Conservation (phyloP, 768 basidiomycete species). For the Leccinum arenicola region DNA sequence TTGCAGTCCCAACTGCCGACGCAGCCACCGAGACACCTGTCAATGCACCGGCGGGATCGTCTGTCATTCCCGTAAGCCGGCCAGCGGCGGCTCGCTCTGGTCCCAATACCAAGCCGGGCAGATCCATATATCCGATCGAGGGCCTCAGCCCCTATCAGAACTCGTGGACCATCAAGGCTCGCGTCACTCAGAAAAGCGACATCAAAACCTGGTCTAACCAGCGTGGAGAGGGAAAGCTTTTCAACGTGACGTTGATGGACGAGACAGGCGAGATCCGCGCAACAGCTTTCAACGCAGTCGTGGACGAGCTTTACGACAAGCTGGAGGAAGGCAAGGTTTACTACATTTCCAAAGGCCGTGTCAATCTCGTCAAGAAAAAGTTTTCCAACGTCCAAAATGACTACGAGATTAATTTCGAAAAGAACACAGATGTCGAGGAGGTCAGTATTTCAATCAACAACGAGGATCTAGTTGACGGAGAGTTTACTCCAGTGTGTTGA, state of each 20-base stretch:
- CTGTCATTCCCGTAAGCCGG: conserved; percentile 22
- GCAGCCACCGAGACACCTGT: conserved; percentile 20
- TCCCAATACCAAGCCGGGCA: conserved; percentile 19
- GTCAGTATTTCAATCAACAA: conserved; percentile 37
- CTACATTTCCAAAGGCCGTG: conserved; percentile 83
- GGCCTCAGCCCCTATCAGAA: conserved; percentile 95
- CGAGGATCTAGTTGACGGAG: conserved; percentile 1
- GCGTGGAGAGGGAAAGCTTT: conserved; percentile 92
- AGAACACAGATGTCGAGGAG: conserved; percentile 81
- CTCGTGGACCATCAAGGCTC: conserved; percentile 97
- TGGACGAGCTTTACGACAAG: conserved; percentile 79
- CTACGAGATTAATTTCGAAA: conserved; percentile 89
- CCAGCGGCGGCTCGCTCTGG: conserved; percentile 8
- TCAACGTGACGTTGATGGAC: conserved; percentile 92
- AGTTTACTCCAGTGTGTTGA: conserved; percentile 67
- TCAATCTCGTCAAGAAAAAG: conserved; percentile 96
- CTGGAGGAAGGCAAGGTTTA: conserved; percentile 93
- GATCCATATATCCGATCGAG: conserved; percentile 78
- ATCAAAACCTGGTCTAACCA: conserved; percentile 87
- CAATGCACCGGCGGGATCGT: conserved; percentile 28
- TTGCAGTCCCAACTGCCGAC: conserved; percentile 33
- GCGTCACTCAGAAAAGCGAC: conserved; percentile 86
- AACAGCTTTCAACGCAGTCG: conserved; percentile 86
- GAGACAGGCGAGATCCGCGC: conserved; percentile 90
- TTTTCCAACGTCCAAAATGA: conserved; percentile 89